Conservation (phyloP, 2,329 filamentous ascomycete genomes). For the Pseudocercospora eumusae region DNA sequence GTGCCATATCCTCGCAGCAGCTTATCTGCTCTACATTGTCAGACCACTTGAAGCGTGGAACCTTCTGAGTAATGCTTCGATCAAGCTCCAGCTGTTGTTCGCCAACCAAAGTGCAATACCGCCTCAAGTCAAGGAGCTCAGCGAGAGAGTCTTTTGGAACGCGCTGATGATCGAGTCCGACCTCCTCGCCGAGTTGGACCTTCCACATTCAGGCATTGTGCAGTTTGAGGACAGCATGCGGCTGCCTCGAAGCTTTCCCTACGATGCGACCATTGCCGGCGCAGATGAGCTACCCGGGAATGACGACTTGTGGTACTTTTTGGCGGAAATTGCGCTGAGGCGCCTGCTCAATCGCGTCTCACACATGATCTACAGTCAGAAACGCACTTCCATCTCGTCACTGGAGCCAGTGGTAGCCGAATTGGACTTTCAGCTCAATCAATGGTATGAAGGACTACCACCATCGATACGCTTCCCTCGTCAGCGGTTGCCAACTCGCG, state of each 20-base stretch:
- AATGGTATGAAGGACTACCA: constrained; percentile 82
- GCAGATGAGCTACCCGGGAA: constrained; percentile 50
- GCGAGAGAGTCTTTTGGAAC: constrained; percentile 83
- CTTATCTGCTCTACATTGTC: constrained; percentile 80
- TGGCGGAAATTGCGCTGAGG: constrained; percentile 78
- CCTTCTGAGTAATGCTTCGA: constrained; percentile 74
- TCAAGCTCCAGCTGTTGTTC: constrained; percentile 76
- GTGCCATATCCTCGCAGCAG: constrained; percentile 76
- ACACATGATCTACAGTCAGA: constrained; percentile 35
- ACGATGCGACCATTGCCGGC: constrained; percentile 60
- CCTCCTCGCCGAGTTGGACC: constrained; percentile 73
- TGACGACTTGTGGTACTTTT: constrained; percentile 83
- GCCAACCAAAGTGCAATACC: constrained; percentile 72
- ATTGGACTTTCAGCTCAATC: constrained; percentile 77
- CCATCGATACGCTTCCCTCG: constrained; percentile 75
- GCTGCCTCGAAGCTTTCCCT: constrained; percentile 74
- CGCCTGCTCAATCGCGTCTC: constrained; percentile 58
- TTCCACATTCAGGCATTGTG: constrained; percentile 80
- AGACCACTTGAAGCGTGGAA: constrained; percentile 82
- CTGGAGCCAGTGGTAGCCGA: constrained; percentile 77
- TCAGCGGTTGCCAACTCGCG: constrained; percentile 64
- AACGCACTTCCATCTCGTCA: constrained; percentile 68
- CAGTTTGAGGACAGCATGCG: constrained; percentile 80
- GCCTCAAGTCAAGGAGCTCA: constrained; percentile 68
- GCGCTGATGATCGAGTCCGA: constrained; percentile 77